A percentile compares a stretch with the other conserved stretches of the same genome.
Conservation (phyloP, 2,329 filamentous ascomycete genomes). For the Ascochyta viciae-villosae region DNA sequence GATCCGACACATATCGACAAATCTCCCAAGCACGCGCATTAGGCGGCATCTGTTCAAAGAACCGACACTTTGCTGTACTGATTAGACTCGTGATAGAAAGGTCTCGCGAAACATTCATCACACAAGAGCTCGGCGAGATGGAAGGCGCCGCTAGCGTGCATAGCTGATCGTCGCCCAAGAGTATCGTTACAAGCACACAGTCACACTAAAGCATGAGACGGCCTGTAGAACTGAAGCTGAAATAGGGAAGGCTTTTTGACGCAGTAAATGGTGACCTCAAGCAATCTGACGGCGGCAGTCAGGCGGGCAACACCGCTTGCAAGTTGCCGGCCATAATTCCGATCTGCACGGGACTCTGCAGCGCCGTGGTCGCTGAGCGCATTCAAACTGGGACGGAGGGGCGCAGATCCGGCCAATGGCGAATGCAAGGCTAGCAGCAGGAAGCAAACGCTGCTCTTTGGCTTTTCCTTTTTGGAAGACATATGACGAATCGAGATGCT, state of each 20-base stretch:
- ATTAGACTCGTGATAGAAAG: constrained; percentile 5
- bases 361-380: constrained; percentile 2
- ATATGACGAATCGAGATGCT: constrained; percentile 19
- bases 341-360: background rate
- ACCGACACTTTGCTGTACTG: constrained; percentile 15
- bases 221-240: constrained; percentile 26
- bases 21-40: constrained; percentile 16
- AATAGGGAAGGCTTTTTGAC: constrained; percentile 28
- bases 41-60: constrained; percentile 2
- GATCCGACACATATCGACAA: constrained; percentile 23
- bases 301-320: constrained; percentile 8
- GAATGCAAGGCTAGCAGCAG: constrained; percentile 21
- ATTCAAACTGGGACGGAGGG: constrained; percentile 16
- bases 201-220: constrained; percentile 24
- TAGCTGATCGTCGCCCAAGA: constrained; percentile 19
- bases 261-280: constrained; percentile 24
- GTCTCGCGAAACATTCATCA: background rate
- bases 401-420: constrained; percentile 20
- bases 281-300: constrained; percentile 23
- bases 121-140: constrained; percentile 13
- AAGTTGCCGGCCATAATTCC: constrained; percentile 1
- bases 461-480: constrained; percentile 21
- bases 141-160: constrained; percentile 24
- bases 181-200: constrained; percentile 18
- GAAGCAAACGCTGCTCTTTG: constrained; percentile 24